These are phyloP conservation scores for Saraca asoca DNA, from an alignment of 331 rosid genomes.

Conservation along the genomic window DNA sequence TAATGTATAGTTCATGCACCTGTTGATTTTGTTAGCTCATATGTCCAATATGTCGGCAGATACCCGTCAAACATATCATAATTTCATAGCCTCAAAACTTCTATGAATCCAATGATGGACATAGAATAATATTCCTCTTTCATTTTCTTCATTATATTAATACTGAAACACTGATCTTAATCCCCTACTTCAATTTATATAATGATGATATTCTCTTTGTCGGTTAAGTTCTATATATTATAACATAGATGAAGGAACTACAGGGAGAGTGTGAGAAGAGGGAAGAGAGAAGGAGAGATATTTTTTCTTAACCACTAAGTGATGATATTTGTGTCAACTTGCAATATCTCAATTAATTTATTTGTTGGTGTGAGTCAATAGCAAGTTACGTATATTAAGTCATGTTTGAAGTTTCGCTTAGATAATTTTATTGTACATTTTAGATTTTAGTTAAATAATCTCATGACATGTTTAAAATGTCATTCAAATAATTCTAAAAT, in stretches of 20 bases:
- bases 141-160: conserved; percentile 26
- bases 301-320: too few species aligned
- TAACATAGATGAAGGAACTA: conserved; percentile 25
- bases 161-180: neutral
- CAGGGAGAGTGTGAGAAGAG: neutral
- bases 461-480: too few species aligned
- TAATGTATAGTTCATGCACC: conserved; percentile 36
- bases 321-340: too few species aligned
- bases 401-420: too few species aligned
- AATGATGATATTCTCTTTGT: conserved; percentile 27
- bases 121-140: conserved; percentile 37
- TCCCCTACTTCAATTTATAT: neutral
- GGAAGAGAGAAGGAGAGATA: neutral
- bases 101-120: conserved; percentile 34
- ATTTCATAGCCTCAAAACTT: conserved; percentile 38
- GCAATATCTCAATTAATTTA: too few species aligned
- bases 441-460: too few species aligned
- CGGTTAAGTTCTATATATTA: conserved; percentile 38
- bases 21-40: conserved; percentile 37
- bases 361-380: too few species aligned
- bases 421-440: too few species aligned
- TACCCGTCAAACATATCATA: conserved; percentile 51
- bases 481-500: too few species aligned
- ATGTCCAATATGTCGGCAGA: conserved; percentile 54
- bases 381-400: too few species aligned